These are phyloP conservation scores for Globisporangium camurandrum DNA, from an alignment of 352 stramenopile genomes.

Conservation along the genomic window DNA sequence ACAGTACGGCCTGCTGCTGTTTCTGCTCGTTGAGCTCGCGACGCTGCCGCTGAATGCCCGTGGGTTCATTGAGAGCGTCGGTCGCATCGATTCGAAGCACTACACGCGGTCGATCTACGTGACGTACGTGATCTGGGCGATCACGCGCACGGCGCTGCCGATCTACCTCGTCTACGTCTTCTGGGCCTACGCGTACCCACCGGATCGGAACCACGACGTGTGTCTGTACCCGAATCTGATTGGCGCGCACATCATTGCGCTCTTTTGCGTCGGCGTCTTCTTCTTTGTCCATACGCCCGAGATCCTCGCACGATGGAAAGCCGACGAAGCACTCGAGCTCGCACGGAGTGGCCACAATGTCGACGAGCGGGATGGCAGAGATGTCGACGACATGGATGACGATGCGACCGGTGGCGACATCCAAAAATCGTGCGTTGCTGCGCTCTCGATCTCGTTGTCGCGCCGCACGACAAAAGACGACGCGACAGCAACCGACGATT, in stretches of 20 bases:
- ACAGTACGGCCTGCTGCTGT: conserved; percentile 70
- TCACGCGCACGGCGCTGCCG: conserved; percentile 62
- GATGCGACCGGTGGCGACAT: conserved; percentile 4
- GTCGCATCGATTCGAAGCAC: conserved; percentile 50
- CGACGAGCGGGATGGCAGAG: conserved; percentile 5
- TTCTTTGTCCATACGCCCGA: conserved; percentile 77
- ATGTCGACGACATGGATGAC: conserved; percentile 19
- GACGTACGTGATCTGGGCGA: conserved; percentile 69
- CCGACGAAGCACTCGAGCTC: conserved; percentile 12
- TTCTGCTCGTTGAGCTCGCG: conserved; percentile 72
- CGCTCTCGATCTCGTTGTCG: conserved; percentile 31
- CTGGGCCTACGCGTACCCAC: conserved; percentile 64
- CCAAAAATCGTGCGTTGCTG: conserved; percentile 21
- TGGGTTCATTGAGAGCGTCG: conserved; percentile 67
- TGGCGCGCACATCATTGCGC: conserved; percentile 65
- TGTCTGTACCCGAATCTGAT: conserved; percentile 76
- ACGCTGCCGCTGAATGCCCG: conserved; percentile 71
- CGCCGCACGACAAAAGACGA: conserved; percentile 30
- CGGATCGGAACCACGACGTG: conserved; percentile 61
- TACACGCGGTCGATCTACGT: conserved; percentile 66
- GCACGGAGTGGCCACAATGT: conserved; percentile 1
- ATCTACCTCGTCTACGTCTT: conserved; percentile 73
- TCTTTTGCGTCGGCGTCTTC: conserved; percentile 79
- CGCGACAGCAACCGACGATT: conserved; percentile 40
- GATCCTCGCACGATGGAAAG: conserved; percentile 30